These are phyloP conservation scores for Penicillium riverlandense DNA, from an alignment of 495 filamentous ascomycete species.

Conservation along the genomic window DNA sequence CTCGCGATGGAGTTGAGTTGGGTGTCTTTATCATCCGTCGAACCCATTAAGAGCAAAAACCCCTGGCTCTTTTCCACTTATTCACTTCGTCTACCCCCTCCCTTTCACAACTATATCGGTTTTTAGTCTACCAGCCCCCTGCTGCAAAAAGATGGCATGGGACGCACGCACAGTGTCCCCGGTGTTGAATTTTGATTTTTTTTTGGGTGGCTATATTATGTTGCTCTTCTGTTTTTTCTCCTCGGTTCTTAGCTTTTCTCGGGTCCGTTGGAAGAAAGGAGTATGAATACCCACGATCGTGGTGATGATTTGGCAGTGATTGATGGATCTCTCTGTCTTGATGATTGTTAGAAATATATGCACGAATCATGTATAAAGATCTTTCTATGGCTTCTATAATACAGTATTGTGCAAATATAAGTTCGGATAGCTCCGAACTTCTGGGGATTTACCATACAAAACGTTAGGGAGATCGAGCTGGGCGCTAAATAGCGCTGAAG, in stretches of 20 bases:
- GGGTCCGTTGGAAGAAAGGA: constrained; percentile 5
- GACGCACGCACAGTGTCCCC: constrained; percentile 11
- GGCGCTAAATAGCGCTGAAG: no score
- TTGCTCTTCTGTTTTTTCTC: constrained; percentile 15
- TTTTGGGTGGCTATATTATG: constrained; percentile 11
- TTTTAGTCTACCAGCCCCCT: constrained; percentile 10
- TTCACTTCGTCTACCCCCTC: background rate
- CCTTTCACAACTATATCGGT: constrained; percentile 9
- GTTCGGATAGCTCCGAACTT: no score
- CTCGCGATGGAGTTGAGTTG: constrained; percentile 48
- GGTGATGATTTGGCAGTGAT: constrained; percentile 17
- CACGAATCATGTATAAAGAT: constrained; percentile 5
- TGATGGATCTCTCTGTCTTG: constrained; percentile 18
- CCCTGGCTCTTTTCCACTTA: background rate
- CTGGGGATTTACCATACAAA: no score
- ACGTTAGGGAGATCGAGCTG: no score
- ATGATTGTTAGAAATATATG: constrained; percentile 16
- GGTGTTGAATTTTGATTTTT: constrained; percentile 9
- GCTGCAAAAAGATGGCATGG: constrained; percentile 14
- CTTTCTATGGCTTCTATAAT: no score
- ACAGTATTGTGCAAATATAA: no score
- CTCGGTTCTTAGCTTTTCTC: constrained; percentile 1
- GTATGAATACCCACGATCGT: constrained; percentile 33
- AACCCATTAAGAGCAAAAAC: constrained; percentile 20
- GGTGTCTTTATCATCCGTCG: constrained; percentile 57